Evolutionary conservation across 306 rosid species (phyloP).

Genomic region (Oxytropis ochrocephala): DNA sequence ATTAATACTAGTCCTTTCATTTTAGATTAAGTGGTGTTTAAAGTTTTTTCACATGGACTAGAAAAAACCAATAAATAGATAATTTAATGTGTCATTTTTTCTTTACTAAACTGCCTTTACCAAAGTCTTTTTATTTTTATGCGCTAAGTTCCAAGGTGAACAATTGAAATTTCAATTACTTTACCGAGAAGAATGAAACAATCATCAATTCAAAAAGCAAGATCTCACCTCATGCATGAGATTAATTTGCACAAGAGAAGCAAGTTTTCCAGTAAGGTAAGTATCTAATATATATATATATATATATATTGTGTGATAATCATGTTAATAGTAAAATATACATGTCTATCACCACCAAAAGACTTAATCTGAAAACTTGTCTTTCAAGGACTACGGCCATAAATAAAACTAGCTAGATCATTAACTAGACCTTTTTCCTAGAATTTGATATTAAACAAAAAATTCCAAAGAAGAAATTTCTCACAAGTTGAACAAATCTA

Average conservation of each 20-base stretch:
- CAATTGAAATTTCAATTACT: not conserved
- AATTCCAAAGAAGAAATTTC: not conserved
- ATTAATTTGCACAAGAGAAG: constrained; percentile 5
- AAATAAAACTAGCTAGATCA: not conserved
- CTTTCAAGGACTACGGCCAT: not conserved
- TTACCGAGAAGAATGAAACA: not conserved
- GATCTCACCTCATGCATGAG: not conserved
- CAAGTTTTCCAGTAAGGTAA: not conserved
- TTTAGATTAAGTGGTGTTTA: too few relatives aligned
- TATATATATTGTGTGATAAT: constrained; percentile 1
- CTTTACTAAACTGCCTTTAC: too few relatives aligned
- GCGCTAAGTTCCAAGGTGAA: not conserved
- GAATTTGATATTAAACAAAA: not conserved
- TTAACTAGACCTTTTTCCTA: too few relatives aligned
- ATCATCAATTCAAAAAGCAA: constrained; percentile 11
- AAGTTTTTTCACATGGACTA: too few relatives aligned
- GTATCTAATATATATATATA: not conserved
- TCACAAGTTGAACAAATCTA: not conserved
- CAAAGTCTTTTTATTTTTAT: too few relatives aligned
- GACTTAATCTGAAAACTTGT: not conserved
- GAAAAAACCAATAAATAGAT: too few relatives aligned
- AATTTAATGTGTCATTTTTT: too few relatives aligned
- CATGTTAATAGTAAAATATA: constrained; percentile 21
- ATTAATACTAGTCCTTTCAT: too few relatives aligned
- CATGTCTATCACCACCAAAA: constrained; percentile 20